phyloP scores from a whole-genome alignment of 1,284 basidiomycete species.

The Psilocybe mexicana region DNA sequence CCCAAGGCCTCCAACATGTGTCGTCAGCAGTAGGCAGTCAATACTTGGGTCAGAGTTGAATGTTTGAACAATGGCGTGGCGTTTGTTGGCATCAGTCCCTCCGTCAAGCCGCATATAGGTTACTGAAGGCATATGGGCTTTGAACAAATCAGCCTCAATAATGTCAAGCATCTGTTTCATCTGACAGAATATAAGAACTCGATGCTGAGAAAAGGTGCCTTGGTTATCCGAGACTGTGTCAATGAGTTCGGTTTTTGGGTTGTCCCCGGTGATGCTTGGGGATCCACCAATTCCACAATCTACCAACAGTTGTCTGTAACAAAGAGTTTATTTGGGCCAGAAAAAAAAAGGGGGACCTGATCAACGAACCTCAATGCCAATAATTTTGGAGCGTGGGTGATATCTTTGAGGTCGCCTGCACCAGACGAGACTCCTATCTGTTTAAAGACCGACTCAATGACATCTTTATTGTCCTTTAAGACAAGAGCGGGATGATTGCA shows the following conservation, averaged over 20 bases:
- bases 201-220: conserved; percentile 86
- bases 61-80: conserved; percentile 95
- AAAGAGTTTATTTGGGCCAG: conserved; percentile 8
- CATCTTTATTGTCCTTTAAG: conserved; percentile 67
- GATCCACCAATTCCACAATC: conserved; percentile 95
- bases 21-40: conserved; percentile 94
- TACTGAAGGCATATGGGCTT: conserved; percentile 89
- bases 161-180: conserved; percentile 99
- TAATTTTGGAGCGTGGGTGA: conserved; percentile 93
- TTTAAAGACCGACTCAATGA: conserved; percentile 63
- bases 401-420: conserved; percentile 63
- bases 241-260: conserved; percentile 61
- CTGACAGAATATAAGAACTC: conserved; percentile 98
- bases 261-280: conserved; percentile 44
- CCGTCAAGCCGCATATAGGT: conserved; percentile 99
- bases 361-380: conserved; percentile 78
- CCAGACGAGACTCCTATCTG: conserved; percentile 47
- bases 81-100: conserved; percentile 83
- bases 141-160: conserved; percentile 94
- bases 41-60: conserved; percentile 99
- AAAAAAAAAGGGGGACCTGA: neutral
- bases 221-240: conserved; percentile 58
- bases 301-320: conserved; percentile 79
- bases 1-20: conserved; percentile 95
- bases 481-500: conserved; percentile 97